Base-by-base conservation (phyloP, 1,284 basidiomycete species). In the Ceratobasidium theobromae region DNA sequence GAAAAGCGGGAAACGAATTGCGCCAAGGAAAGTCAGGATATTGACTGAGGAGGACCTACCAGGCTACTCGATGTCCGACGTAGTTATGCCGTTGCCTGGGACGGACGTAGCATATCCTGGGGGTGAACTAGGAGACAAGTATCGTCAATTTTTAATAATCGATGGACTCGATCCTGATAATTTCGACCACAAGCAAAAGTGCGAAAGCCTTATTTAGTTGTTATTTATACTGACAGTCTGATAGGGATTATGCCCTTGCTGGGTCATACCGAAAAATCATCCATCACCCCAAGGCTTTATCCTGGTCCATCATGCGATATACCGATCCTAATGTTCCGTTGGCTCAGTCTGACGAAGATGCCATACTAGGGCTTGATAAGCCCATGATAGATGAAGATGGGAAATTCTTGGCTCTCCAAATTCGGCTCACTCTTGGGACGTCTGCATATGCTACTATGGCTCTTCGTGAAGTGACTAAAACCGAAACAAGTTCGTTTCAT, bases 361-460 rank as follows among this genome's bases (percentile, higher is more conserved):
- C 84, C 70, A 77, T 98, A 23, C 82, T 98, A 28, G 86, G 86
- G 3, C 85, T 92, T 68, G 88, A 94, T 70, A 78, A 86, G 4
- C 88, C 92, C 4, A 81, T 78, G 11, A 72, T 84, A 33, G 81
- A 82, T 12, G 84, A 85, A 69, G 82, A 86, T 67, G 93, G 92
- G 49, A 89, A 85, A 72, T 95, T 95, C 76, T 79, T 86, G 74
- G 94, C 95, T 1, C 77, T 97, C 38, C 93, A 94, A 73, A 85
- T 97, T 65, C 79, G 86, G 53, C 78, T 96, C 67, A 85, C 83
- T 12, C 81, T 98, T 21, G 91, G 91, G 23, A 92, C 92, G 2
- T 89, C 91, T 1, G 89, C 92, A 1, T 98, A 96, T 76, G 95
- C 95, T 1, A 98, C 95, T 2, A 98, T 98, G 95, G 94, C 94